Evolutionary conservation across 2,329 filamentous ascomycete species (phyloP), one percentile per base, ranked within the genome.

Genomic region (Aspergillus sojae): DNA sequence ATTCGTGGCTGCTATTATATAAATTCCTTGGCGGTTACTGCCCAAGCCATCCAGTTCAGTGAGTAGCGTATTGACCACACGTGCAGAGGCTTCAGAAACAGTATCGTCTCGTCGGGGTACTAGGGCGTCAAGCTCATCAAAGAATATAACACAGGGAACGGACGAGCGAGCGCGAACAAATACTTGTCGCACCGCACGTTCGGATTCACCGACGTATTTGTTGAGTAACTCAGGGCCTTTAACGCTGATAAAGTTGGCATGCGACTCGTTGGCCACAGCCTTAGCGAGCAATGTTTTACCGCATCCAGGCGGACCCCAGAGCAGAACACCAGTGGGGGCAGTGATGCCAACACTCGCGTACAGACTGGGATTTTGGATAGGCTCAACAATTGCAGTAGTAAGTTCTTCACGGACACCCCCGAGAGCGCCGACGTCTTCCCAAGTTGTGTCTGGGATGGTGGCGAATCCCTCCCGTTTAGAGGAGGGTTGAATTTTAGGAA

Each of bases 211-310:
- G 11, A 99, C 94, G 75, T 94, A 99, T 79, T 98, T 99, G 83
- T 98, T 98, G 53, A 99, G 86, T 11, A 99, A 84, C 76, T 99
- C 95, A 0, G 95, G 95, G 0, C 95, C 95, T 78, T 97, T 97
- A 79, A 99, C 93, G 58, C 93, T 93, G 78, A 99, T 99, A 82
- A 99, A 99, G 78, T 97, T 98, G 55, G 95, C 95, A 76, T 94
- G 93, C 9, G 91, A 94, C 76, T 97, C 93, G 77, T 96, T 96
- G 61, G 95, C 95, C 5, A 97, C 93, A 4, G 95, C 95, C 80
- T 98, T 97, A 21, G 95, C 95, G 1, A 99, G 88, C 1, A 99
- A 86, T 0, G 95, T 99, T 78, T 99, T 99, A 71, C 95, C 95
- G 77, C 95, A 99, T 7, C 95, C 95, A 0, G 95, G 95, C 1